Evolutionary conservation across 2,329 filamentous ascomycete species (phyloP).

Genomic region (Sporothrix mexicana): DNA sequence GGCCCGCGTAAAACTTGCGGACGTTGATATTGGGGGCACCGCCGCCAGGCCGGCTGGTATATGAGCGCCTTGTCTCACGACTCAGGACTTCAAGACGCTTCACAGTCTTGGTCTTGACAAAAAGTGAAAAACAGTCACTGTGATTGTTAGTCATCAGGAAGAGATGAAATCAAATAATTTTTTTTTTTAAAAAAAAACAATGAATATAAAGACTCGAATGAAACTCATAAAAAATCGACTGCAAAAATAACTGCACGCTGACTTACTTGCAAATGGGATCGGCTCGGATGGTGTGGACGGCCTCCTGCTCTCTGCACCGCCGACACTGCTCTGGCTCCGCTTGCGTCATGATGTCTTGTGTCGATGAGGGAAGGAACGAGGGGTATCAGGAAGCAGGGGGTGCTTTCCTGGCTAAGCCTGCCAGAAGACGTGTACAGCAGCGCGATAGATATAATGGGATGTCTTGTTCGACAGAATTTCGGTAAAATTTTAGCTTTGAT

Average conservation of each 20-base stretch:
- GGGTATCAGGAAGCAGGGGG: constrained; percentile 1
- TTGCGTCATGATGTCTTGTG: constrained; percentile 32
- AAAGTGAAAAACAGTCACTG: constrained; percentile 78
- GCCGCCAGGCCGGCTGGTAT: constrained; percentile 30
- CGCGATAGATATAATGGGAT: not conserved
- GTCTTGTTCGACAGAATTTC: not conserved
- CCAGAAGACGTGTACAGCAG: not conserved
- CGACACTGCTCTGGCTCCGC: constrained; percentile 50
- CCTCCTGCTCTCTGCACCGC: constrained; percentile 59
- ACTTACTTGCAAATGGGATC: constrained; percentile 65
- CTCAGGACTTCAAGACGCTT: constrained; percentile 68
- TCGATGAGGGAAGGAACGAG: constrained; percentile 1
- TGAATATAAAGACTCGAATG: not conserved
- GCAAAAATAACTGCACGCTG: not conserved
- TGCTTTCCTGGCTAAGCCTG: constrained; percentile 18
- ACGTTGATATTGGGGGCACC: constrained; percentile 28
- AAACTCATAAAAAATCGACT: not conserved
- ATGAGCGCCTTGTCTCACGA: constrained; percentile 49
- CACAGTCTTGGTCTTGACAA: constrained; percentile 77
- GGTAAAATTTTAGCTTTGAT: not conserved
- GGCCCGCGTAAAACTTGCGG: constrained; percentile 71
- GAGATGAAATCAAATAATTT: not conserved
- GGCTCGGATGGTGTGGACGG: constrained; percentile 60
- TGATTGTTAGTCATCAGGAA: not conserved
- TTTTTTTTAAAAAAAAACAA: not conserved